A percentile compares a stretch with the other conserved stretches of the same genome.
Conservation (phyloP, 2,329 filamentous ascomycete species). For the Aspergillus tamarii region DNA sequence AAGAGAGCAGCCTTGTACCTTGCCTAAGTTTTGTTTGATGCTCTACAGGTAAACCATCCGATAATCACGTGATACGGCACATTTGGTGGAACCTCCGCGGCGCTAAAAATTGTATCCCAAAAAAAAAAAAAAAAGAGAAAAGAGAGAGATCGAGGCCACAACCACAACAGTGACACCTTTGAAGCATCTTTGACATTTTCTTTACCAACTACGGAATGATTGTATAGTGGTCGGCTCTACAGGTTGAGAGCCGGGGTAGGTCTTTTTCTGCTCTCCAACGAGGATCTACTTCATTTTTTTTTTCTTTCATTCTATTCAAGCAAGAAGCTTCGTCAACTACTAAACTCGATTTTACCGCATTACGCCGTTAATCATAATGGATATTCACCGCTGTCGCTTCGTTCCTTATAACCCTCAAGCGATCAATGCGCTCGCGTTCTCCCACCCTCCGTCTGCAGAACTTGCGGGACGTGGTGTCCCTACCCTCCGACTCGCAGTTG, state of each 20-base stretch:
- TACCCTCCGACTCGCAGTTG: conserved; percentile 79
- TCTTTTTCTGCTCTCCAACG: conserved; percentile 1
- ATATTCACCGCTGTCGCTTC: conserved; percentile 96
- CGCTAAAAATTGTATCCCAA: conserved; percentile 33
- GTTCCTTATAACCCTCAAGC: conserved; percentile 87
- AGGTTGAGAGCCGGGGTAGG: conserved; percentile 23
- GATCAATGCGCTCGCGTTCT: conserved; percentile 94
- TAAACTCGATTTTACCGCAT: conserved; percentile 11
- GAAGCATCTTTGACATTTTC: not conserved
- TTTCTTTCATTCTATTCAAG: not conserved
- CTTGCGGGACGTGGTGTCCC: conserved; percentile 53
- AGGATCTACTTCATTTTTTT: not conserved
- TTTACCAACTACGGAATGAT: conserved; percentile 22
- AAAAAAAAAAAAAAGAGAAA: conserved; percentile 19
- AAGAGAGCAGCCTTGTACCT: not conserved
- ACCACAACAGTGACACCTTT: conserved; percentile 4
- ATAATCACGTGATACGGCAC: conserved; percentile 25
- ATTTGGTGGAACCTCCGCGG: conserved; percentile 24
- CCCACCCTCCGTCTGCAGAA: conserved; percentile 65
- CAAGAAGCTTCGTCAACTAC: conserved; percentile 13
- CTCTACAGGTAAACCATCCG: not conserved
- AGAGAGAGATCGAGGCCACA: conserved; percentile 16
- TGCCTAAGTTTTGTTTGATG: not conserved
- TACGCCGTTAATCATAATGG: conserved; percentile 61
- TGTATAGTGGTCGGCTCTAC: conserved; percentile 26